Percentiles rank a stretch among this genome's conserved stretches.
Evolutionary conservation across 2,329 filamentous ascomycete genomes (phyloP).

Genomic region (Arthrobotrys entomopaga): DNA sequence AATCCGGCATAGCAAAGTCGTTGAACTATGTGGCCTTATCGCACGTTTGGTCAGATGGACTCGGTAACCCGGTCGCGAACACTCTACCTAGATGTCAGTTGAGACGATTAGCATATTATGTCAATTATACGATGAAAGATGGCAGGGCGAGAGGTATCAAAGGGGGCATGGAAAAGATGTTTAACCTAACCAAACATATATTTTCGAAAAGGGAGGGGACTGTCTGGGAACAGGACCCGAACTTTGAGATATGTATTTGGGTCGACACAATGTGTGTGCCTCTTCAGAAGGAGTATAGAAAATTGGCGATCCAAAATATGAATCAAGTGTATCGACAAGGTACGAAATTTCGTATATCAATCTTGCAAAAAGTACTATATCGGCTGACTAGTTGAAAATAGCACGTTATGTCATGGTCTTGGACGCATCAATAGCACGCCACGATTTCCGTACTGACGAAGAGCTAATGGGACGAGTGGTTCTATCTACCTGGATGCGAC

Average conservation of each 20-base stretch:
- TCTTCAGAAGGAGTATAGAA: slow-evolving; percentile 51
- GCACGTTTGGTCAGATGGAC: slow-evolving; percentile 57
- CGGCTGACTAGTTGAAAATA: slow-evolving; percentile 13
- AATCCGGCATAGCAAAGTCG: slow-evolving; percentile 41
- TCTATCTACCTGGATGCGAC: slow-evolving; percentile 55
- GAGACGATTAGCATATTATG: slow-evolving; percentile 41
- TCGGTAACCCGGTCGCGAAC: slow-evolving; percentile 55
- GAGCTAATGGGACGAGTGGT: slow-evolving; percentile 54
- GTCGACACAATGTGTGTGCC: slow-evolving; percentile 56
- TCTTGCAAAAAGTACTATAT: neutral
- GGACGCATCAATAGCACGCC: slow-evolving; percentile 43
- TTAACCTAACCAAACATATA: slow-evolving; percentile 25
- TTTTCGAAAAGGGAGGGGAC: slow-evolving; percentile 32
- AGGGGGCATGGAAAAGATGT: slow-evolving; percentile 24
- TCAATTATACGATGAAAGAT: slow-evolving; percentile 46
- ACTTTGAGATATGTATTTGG: slow-evolving; percentile 51
- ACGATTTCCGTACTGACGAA: slow-evolving; percentile 33
- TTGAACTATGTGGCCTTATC: slow-evolving; percentile 56
- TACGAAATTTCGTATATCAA: neutral
- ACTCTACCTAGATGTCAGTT: slow-evolving; percentile 55
- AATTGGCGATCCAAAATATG: slow-evolving; percentile 55
- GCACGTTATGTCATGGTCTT: slow-evolving; percentile 52
- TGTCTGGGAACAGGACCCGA: slow-evolving; percentile 25
- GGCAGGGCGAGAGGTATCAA: slow-evolving; percentile 31
- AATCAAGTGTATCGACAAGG: slow-evolving; percentile 53